Conservation (phyloP, 345 rosid genomes). For the Moricandia arvensis region DNA sequence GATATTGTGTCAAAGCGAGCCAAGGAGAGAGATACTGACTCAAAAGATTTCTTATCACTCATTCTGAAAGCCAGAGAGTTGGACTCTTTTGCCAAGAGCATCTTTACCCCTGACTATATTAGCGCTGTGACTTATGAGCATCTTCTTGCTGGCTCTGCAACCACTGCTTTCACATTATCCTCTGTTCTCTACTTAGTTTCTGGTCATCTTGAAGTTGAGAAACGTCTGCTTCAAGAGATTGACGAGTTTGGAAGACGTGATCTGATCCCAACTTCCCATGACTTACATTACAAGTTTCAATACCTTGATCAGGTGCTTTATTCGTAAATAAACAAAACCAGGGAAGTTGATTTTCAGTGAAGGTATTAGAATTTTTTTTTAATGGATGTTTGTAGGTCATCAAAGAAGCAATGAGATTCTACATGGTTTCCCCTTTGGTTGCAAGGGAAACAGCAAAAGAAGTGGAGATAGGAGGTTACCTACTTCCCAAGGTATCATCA, state of each 20-base stretch:
- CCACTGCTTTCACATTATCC: slow-evolving; percentile 81
- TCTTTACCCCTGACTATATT: slow-evolving; percentile 64
- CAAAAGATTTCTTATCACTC: slow-evolving; percentile 77
- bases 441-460: slow-evolving; percentile 80
- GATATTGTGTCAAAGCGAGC: slow-evolving; percentile 72
- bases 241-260: slow-evolving; percentile 63
- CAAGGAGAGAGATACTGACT: slow-evolving; percentile 45
- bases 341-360: not conserved
- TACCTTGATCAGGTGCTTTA: slow-evolving; percentile 68
- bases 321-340: not conserved
- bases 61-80: slow-evolving; percentile 70
- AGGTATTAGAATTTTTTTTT: not conserved
- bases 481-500: slow-evolving; percentile 68
- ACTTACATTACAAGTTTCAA: slow-evolving; percentile 70
- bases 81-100: slow-evolving; percentile 44
- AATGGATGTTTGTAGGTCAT: slow-evolving; percentile 53
- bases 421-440: slow-evolving; percentile 75
- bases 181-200: slow-evolving; percentile 66
- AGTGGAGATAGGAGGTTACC: slow-evolving; percentile 80
- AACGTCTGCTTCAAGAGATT: slow-evolving; percentile 65
- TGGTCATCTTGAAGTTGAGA: slow-evolving; percentile 71
- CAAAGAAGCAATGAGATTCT: slow-evolving; percentile 84
- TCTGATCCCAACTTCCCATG: slow-evolving; percentile 54
- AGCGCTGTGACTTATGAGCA: slow-evolving; percentile 93
- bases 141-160: slow-evolving; percentile 89